These are phyloP conservation scores for Colletotrichum sp. DNA, from an alignment of 2,329 filamentous ascomycete genomes.

Conservation along the genomic window DNA sequence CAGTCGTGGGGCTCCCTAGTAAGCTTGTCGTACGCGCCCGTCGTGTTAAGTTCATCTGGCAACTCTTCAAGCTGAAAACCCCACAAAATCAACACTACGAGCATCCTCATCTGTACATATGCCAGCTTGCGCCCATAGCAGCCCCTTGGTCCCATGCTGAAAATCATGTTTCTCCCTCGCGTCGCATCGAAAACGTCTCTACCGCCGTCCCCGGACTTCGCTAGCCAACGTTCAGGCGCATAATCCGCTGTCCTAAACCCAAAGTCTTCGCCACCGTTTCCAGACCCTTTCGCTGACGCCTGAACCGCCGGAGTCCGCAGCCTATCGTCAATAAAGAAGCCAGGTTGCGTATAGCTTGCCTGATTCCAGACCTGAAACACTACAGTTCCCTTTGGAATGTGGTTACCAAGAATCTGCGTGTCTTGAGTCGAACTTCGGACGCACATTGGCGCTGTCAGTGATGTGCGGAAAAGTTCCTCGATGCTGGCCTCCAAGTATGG, in stretches of 20 bases:
- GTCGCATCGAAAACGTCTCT: slow-evolving; percentile 30
- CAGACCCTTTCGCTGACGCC: slow-evolving; percentile 21
- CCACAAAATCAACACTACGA: background rate
- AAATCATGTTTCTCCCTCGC: slow-evolving; percentile 38
- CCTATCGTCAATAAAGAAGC: slow-evolving; percentile 29
- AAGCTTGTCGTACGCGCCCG: slow-evolving; percentile 2
- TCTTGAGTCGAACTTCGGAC: slow-evolving; percentile 29
- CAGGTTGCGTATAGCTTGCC: slow-evolving; percentile 30
- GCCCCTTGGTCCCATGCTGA: slow-evolving; percentile 38
- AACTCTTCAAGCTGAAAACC: slow-evolving; percentile 4
- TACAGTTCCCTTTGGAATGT: slow-evolving; percentile 30
- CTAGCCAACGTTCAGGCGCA: slow-evolving; percentile 42
- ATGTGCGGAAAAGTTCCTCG: slow-evolving; percentile 32
- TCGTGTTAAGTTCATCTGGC: background rate
- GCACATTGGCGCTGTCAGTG: slow-evolving; percentile 25
- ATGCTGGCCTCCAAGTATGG: slow-evolving; percentile 33
- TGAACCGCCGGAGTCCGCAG: slow-evolving; percentile 23
- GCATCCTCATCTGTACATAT: background rate
- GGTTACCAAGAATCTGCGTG: slow-evolving; percentile 27
- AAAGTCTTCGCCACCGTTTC: background rate
- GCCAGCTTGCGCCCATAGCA: slow-evolving; percentile 45
- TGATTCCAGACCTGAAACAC: slow-evolving; percentile 14
- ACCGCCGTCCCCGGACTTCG: slow-evolving; percentile 10
- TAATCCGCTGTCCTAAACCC: slow-evolving; percentile 29
- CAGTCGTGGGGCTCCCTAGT: slow-evolving; percentile 13